phyloP scores from a whole-genome alignment of 805 yeast genomes.

The Ogataea populi-albae region DNA sequence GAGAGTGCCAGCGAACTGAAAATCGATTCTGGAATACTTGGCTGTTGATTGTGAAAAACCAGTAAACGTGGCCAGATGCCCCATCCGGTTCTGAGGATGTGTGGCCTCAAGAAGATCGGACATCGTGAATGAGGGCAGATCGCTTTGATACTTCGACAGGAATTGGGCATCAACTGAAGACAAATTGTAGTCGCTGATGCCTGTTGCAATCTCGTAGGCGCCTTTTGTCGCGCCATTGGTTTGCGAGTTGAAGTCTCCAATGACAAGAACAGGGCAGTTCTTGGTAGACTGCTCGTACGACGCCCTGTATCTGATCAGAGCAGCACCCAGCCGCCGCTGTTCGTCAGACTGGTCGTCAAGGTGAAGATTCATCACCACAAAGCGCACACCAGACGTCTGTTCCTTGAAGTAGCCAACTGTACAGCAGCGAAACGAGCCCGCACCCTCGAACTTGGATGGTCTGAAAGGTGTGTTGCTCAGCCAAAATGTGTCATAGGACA shows the following conservation, averaged over 20 bases:
- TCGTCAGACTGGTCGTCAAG: constrained; percentile 46
- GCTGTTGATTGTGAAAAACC: constrained; percentile 33
- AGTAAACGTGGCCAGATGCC: constrained; percentile 38
- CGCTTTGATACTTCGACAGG: constrained; percentile 18
- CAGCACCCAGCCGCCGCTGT: constrained; percentile 46
- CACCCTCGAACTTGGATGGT: constrained; percentile 45
- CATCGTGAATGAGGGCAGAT: constrained; percentile 23
- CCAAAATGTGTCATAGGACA: constrained; percentile 48
- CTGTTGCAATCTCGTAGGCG: constrained; percentile 33
- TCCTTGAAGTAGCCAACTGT: constrained; percentile 36
- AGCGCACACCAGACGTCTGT: constrained; percentile 33
- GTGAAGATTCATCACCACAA: constrained; percentile 46
- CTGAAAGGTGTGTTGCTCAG: constrained; percentile 50
- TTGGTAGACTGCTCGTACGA: constrained; percentile 36
- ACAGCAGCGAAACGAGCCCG: constrained; percentile 39
- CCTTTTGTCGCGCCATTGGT: constrained; percentile 39
- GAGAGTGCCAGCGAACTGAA: constrained; percentile 32
- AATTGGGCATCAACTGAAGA: constrained; percentile 22
- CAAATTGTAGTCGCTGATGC: constrained; percentile 11
- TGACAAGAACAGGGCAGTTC: constrained; percentile 39
- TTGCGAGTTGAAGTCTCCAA: constrained; percentile 58
- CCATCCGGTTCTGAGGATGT: constrained; percentile 29
- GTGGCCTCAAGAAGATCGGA: constrained; percentile 28
- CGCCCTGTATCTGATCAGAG: constrained; percentile 37
- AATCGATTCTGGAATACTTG: constrained; percentile 37